Conservation (phyloP, 257 asterid genomes). For the Marsdenia floribunda region DNA sequence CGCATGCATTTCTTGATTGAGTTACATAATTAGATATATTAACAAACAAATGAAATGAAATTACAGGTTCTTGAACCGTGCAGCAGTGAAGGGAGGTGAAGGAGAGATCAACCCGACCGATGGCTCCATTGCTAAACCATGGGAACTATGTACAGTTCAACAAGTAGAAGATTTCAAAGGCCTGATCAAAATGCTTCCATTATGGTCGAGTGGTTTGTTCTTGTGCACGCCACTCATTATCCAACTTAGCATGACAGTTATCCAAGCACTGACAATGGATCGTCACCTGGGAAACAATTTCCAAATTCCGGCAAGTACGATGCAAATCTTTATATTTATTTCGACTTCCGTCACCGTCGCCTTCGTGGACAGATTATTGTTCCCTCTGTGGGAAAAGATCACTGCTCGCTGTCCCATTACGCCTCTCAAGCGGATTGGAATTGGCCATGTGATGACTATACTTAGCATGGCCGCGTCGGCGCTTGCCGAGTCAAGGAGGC, state of each 20-base stretch:
- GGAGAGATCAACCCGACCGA: slow-evolving; percentile 23
- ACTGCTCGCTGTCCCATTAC: slow-evolving; percentile 1
- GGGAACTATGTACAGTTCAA: slow-evolving; percentile 47
- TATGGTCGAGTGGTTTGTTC: slow-evolving; percentile 65
- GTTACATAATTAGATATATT: too few relatives aligned
- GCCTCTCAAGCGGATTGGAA: slow-evolving; percentile 55
- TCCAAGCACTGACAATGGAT: slow-evolving; percentile 22
- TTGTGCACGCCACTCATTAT: slow-evolving; percentile 57
- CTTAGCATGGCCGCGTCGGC: slow-evolving; percentile 49
- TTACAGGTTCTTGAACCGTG: slow-evolving; percentile 59
- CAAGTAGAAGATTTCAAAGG: slow-evolving; percentile 63
- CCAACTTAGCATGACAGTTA: slow-evolving; percentile 41
- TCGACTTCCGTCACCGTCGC: slow-evolving; percentile 44
- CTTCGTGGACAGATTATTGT: slow-evolving; percentile 41
- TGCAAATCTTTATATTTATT: slow-evolving; percentile 43
- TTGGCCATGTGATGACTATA: slow-evolving; percentile 39
- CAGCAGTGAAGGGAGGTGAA: slow-evolving; percentile 38
- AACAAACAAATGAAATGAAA: too few relatives aligned
- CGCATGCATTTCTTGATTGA: too few relatives aligned
- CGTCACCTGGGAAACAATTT: slow-evolving; percentile 31
- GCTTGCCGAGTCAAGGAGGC: slow-evolving; percentile 37
- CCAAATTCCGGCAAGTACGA: slow-evolving; percentile 62
- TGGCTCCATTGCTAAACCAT: slow-evolving; percentile 19
- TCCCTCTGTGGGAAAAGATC: slow-evolving; percentile 39
- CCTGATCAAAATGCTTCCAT: slow-evolving; percentile 50